These are phyloP conservation scores for Miamiensis avidus DNA, from an alignment of 169 alveolate genomes.

Conservation along the genomic window DNA sequence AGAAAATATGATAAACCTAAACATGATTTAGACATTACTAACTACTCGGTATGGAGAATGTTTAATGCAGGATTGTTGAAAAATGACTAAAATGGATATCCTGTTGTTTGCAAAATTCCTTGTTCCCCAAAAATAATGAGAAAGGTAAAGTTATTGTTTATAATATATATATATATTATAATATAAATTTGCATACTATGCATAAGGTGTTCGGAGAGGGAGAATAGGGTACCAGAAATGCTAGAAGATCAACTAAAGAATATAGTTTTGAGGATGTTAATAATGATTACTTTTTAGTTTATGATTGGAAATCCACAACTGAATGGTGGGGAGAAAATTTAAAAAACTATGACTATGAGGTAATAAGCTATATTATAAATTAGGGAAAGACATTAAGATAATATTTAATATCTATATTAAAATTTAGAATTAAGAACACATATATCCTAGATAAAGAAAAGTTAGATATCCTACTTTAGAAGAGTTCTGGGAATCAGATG, in stretches of 20 bases:
- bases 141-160: neutral
- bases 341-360: constrained; percentile 18
- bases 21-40: constrained; percentile 21
- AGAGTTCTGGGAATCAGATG: constrained; percentile 41
- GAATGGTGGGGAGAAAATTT: constrained; percentile 16
- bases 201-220: constrained; percentile 27
- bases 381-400: too few relatives aligned
- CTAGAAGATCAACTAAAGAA: constrained; percentile 18
- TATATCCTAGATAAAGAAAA: constrained; percentile 11
- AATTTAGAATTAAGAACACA: constrained; percentile 12
- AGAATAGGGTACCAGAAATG: neutral
- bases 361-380: neutral
- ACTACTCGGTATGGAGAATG: constrained; percentile 13
- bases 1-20: constrained; percentile 26
- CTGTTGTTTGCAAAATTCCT: constrained; percentile 27
- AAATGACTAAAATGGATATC: constrained; percentile 1
- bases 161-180: too few relatives aligned
- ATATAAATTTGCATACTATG: neutral
- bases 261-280: constrained; percentile 22
- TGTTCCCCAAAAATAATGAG: neutral
- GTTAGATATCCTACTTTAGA: constrained; percentile 20
- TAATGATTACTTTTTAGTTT: constrained; percentile 5
- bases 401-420: neutral
- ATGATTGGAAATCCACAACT: constrained; percentile 30
- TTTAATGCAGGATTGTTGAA: constrained; percentile 4